Base-by-base conservation (phyloP, 2,329 filamentous ascomycete species). In the Xylaria polymorpha region DNA sequence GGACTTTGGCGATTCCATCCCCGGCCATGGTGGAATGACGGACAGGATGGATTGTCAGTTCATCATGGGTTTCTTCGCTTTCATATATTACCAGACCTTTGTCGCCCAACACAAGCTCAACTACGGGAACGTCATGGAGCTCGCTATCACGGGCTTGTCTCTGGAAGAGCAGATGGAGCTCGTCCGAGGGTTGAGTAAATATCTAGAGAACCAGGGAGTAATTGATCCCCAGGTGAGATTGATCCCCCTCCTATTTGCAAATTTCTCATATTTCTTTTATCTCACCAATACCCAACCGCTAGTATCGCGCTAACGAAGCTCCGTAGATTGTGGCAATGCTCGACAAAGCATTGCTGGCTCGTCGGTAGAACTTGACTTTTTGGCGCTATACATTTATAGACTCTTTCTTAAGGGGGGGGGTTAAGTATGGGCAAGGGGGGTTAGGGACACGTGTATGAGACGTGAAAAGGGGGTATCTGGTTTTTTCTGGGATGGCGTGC, bases 31-130 rank as follows among this genome's bases (percentile, higher is more conserved):
- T 70, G 96, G 96, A 75, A 98, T 99, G 84, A 99, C 96, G 18
- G 96, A 99, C 80, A 92, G 96, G 71, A 98, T 99, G 95, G 96
- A 99, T 79, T 99, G 96, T 81, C 96, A 99, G 79, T 99, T 99
- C 83, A 98, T 98, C 84, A 99, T 99, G 96, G 96, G 96, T 9
- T 96, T 97, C 82, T 98, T 99, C 77, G 90, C 95, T 18, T 98
- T 94, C 84, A 94, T 99, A 88, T 99, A 99, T 83, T 99, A 97
- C 83, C 94, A 98, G 80, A 96, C 92, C 77, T 99, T 99, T 80
- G 95, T 99, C 77, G 94, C 94, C 4, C 86, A 94, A 7, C 90
- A 97, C 85, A 94, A 95, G 81, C 90, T 92, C 46, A 94, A 87
- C 66, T 91, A 97, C 22, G 96, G 95, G 22, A 90, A 89, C 64